Percentiles rank a stretch among this genome's conserved stretches.
Evolutionary conservation across 2,329 filamentous ascomycete species (phyloP).

Genomic region (Aspergillus latus): DNA sequence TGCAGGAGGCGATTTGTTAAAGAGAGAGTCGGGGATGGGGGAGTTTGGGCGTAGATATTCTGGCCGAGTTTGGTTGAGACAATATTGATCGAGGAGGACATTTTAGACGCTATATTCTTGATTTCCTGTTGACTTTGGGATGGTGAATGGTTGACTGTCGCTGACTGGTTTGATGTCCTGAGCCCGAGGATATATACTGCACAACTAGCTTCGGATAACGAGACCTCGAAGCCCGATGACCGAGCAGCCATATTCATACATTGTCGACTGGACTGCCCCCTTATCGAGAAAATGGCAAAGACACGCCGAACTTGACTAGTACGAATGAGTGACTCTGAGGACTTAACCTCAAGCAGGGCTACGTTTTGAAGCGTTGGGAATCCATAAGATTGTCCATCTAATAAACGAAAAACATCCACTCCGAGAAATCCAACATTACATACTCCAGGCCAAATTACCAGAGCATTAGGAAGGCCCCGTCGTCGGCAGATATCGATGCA

Average conservation of each 20-base stretch:
- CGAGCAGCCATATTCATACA: not conserved
- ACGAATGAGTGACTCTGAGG: no score
- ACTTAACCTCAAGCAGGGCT: no score
- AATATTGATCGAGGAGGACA: not conserved
- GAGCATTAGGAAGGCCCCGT: conserved; percentile 8
- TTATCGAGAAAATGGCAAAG: not conserved
- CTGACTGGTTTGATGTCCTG: not conserved
- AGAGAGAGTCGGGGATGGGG: not conserved
- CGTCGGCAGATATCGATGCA: conserved; percentile 12
- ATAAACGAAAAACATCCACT: not conserved
- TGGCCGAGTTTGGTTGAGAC: not conserved
- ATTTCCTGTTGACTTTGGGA: not conserved
- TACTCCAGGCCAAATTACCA: not conserved
- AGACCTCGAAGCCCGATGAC: not conserved
- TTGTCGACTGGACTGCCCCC: not conserved
- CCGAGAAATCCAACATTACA: no score
- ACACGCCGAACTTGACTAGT: not conserved
- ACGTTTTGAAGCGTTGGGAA: no score
- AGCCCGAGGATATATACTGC: not conserved
- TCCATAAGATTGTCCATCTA: not conserved
- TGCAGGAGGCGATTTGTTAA: conserved; percentile 9
- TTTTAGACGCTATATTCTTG: not conserved
- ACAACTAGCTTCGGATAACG: not conserved
- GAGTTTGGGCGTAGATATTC: not conserved
- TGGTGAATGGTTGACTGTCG: not conserved